Conservation (phyloP, 495 filamentous ascomycete species). For the Tuber indicum region DNA sequence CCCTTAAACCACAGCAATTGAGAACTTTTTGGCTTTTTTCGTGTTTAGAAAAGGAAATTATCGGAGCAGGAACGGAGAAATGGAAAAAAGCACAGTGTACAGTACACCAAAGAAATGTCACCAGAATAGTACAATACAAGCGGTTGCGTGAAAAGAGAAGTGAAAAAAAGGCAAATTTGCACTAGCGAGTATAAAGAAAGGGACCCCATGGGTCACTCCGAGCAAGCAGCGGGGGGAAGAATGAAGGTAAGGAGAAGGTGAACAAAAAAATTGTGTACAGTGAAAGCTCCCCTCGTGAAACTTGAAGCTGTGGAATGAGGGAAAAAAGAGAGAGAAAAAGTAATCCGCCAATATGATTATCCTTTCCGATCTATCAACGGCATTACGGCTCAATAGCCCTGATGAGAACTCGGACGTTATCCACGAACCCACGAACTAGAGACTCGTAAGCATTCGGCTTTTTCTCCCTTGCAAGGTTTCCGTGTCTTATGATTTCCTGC, state of each 20-base stretch:
- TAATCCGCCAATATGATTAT: not conserved
- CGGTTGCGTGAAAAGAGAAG: not conserved
- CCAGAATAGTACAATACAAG: not conserved
- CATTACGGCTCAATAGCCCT: slow-evolving; percentile 14
- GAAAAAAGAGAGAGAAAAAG: not conserved
- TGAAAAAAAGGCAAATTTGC: not conserved
- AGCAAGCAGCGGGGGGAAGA: not conserved
- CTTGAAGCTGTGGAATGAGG: not conserved
- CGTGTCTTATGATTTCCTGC: slow-evolving; percentile 61
- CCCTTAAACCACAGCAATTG: not conserved
- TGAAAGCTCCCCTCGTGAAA: not conserved
- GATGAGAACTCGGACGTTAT: slow-evolving; percentile 65
- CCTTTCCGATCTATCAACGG: not conserved
- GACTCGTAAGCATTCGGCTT: slow-evolving; percentile 64
- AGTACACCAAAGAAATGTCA: not conserved
- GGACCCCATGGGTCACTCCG: not conserved
- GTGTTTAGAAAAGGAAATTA: not conserved
- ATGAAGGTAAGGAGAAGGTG: not conserved
- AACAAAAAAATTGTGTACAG: not conserved
- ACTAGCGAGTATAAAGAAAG: not conserved
- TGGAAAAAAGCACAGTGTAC: not conserved
- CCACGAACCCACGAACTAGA: slow-evolving; percentile 71
- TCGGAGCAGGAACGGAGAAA: not conserved
- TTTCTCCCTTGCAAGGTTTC: slow-evolving; percentile 51
- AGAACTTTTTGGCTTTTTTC: not conserved